Conservation (phyloP, 345 rosid genomes). For the Pistacia atlantica region DNA sequence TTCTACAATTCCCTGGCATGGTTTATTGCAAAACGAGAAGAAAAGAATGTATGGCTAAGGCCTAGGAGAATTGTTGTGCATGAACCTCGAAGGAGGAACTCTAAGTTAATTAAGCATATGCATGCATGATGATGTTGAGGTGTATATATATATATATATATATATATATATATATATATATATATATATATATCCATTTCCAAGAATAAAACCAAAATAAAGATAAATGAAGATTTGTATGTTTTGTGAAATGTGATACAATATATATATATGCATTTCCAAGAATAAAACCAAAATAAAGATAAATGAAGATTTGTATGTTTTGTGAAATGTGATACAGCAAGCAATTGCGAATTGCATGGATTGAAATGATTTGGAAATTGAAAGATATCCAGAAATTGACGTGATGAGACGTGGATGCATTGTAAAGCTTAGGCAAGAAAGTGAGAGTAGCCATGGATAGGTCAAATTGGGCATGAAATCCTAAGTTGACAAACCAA, state of each 20-base stretch:
- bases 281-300: neutral
- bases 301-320: neutral
- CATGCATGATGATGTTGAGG: neutral
- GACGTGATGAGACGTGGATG: conserved; percentile 29
- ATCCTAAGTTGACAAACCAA: conserved; percentile 33
- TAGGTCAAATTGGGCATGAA: conserved; percentile 42
- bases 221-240: neutral
- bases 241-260: neutral
- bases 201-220: neutral
- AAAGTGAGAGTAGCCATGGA: conserved; percentile 26
- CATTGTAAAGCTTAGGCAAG: conserved; percentile 47
- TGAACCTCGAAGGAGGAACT: conserved; percentile 11
- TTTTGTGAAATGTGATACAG: neutral
- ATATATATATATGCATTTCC: neutral
- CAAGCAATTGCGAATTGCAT: neutral
- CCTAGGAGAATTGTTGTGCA: neutral
- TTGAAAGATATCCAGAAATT: conserved; percentile 7
- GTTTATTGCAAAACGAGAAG: neutral
- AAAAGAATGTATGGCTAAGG: neutral
- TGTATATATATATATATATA: too few species aligned
- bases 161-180: too few species aligned
- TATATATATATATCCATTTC: neutral
- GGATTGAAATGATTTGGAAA: conserved; percentile 17
- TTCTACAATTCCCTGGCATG: neutral
- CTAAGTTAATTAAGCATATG: neutral